Evolutionary conservation across 1,284 basidiomycete species (phyloP), one percentile per base, ranked within the genome.

Genomic region (Cystobasidiaceae sp.): DNA sequence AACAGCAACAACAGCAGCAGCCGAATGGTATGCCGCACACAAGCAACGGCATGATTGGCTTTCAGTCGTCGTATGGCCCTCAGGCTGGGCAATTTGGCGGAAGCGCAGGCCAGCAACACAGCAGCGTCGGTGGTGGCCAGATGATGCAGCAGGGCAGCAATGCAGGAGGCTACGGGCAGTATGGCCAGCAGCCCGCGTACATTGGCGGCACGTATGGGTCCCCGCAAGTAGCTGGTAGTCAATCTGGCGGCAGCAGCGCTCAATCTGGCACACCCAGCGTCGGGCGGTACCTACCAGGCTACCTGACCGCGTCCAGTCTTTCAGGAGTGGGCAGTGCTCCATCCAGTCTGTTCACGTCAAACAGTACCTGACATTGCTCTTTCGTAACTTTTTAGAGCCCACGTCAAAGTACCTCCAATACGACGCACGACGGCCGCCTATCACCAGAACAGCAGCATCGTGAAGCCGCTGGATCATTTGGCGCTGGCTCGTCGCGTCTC

Each of bases 401-500:
- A 13, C 56, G 56, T 49, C 56, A 59, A 37, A 56, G 41, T 45
- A 51, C 49, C 5, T 51, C 49, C 17, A 21, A 30, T 5, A 3
- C 50, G 13, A 39, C 33, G 8, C 41, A 45, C 23, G 60, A 62
- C 17, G 60, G 60, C 1, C 17, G 49, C 25, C 33, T 62, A 2
- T 50, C 46, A 8, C 60, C 60, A 13, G 60, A 62, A 28, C 60
- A 62, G 30, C 39, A 49, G 13, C 50, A 62, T 33, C 60, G 50
- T n/a, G 48, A 62, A 11, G 27, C 58, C 3, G 34, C 45, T 37
- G 37, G 46, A 23, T 49, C 39, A 7, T 51, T 62, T 32, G 60
- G 48, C 19, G 60, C 60, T 43, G 58, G 58, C 13, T 60, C 58
- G 32, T 62, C 61, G 32, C 41, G 61, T 23, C 32, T 64, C 43